Base-by-base conservation (phyloP, 2,329 filamentous ascomycete species). In the Penicillium polonicum region DNA sequence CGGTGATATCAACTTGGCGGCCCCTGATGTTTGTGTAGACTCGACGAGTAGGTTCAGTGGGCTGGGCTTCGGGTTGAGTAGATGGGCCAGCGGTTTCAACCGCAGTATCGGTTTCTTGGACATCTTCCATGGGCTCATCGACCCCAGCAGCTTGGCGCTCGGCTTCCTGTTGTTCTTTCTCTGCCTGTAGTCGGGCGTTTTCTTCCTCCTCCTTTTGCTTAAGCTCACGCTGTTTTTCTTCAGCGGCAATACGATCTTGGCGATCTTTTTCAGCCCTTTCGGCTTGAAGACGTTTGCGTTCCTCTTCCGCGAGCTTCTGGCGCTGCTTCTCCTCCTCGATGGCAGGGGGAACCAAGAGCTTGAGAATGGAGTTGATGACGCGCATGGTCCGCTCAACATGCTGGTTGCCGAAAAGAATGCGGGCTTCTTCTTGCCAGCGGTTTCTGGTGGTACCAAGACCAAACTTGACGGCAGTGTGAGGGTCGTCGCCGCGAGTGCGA, bases 341-440 rank as follows among this genome's bases (percentile, higher is more conserved):
- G 8, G 93, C 92, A 23, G 90, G 87, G 41, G 94, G 94, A 3
- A 93, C 87, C 60, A 99, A 83, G 41, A 86, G 77, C 44, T 85
- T 87, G 41, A 91, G 79, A 27, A 99, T 83, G 2, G 85, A 83
- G 64, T 85, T 88, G 62, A 88, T 77, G 17, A 96, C 80, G 52
- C 85, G 84, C 59, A 84, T 80, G 2, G 87, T 83, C 70, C 89
- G 89, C 48, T 96, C 92, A 4, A 84, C 71, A 52, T 88, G 83
- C 48, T 78, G 81, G 23, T 80, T 76, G 27, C 90, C 89, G 73
- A 94, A 97, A 0, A 97, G 82, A 73, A 99, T 87, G 62, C 88
- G 87, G 9, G 92, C 88, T 73, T 97, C 95, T 70, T 97, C 91
- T 70, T 90, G 85, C 88, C 95, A 99, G 60, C 94, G 88, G 52